Evolutionary conservation across 2,329 filamentous ascomycete genomes (phyloP), one percentile per base, ranked within the genome.

Genomic region (Diaporthe citriasiana): DNA sequence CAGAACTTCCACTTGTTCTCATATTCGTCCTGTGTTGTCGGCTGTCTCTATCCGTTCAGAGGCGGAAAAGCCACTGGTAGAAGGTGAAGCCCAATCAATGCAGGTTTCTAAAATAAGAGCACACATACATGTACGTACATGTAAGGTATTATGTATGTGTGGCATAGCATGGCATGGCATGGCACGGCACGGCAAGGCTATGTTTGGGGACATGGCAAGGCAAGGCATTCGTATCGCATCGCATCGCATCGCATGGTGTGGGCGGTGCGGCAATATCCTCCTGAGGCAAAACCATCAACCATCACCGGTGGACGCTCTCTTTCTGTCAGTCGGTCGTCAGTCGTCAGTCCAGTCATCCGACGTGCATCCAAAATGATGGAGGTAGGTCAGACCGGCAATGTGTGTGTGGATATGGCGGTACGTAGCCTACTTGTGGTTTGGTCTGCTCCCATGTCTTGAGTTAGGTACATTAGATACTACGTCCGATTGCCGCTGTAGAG

Each of bases 71-170:
- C 45, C 60, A 66, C 60, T 35, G 42, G 15, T 5, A 50, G 27
- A 51, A 51, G 63, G 45, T 7, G 12, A 27, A 47, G 40, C n/a
- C n/a, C 47, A 50, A 53, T 53, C 30, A 51, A 51, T 51, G 33
- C 33, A 53, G 7, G 47, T 53, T 68, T 68, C 63, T 68, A 68
- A 53, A 68, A 27, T 40, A 68, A 68, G 47, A 68, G 63, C 59
- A 30, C 9, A 45, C 60, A 51, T n/a, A 19, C 63, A 66, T 51
- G 42, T 47, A n/a, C 12, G 22, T n/a, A 51, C 47, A 51, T 51
- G 47, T 51, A 51, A n/a, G 47, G n/a, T 51, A 40, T 38, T 9
- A 40, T 59, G 25, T 40, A 27, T 59, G 63, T 51, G 30, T 66
- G 60, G 63, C 47, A 53, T 53, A 33, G 47, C 63, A 66, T 30